Evolutionary conservation across 176 grass and related monocot genomes (phyloP).

Genomic region (Aegilops bicornis): DNA sequence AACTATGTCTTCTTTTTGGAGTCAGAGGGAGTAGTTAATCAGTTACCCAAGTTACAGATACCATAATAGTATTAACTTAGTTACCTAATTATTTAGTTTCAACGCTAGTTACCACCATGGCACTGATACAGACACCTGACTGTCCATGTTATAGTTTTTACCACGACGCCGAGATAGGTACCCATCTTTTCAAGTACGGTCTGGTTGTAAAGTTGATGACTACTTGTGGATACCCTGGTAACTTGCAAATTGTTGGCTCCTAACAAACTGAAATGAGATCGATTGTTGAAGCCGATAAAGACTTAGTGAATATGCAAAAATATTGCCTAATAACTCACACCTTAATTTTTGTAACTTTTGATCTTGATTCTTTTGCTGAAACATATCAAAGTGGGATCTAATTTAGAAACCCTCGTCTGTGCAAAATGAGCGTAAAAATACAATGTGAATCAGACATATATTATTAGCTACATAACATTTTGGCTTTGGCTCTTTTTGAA

Average conservation of each 20-base stretch:
- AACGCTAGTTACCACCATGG: background rate
- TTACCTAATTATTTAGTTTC: background rate
- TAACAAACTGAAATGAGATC: background rate
- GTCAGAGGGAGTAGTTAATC: too few relatives aligned
- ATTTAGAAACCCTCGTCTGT: background rate
- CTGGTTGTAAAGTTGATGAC: background rate
- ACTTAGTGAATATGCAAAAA: too few relatives aligned
- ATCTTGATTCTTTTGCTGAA: background rate
- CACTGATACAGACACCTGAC: background rate
- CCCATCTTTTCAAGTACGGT: background rate
- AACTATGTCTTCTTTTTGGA: too few relatives aligned
- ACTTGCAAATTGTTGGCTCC: background rate
- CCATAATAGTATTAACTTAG: background rate
- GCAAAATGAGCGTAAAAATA: background rate
- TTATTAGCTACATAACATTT: background rate
- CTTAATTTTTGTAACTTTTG: too few relatives aligned
- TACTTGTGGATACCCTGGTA: background rate
- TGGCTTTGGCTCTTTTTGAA: background rate
- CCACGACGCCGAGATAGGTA: background rate
- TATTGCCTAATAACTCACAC: too few relatives aligned
- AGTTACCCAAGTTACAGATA: too few relatives aligned
- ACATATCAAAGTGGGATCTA: background rate
- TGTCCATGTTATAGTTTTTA: background rate
- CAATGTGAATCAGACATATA: background rate
- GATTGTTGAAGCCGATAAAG: background rate